phyloP scores from a whole-genome alignment of 2,329 filamentous ascomycete genomes.

The Aspergillus transmontanensis region DNA sequence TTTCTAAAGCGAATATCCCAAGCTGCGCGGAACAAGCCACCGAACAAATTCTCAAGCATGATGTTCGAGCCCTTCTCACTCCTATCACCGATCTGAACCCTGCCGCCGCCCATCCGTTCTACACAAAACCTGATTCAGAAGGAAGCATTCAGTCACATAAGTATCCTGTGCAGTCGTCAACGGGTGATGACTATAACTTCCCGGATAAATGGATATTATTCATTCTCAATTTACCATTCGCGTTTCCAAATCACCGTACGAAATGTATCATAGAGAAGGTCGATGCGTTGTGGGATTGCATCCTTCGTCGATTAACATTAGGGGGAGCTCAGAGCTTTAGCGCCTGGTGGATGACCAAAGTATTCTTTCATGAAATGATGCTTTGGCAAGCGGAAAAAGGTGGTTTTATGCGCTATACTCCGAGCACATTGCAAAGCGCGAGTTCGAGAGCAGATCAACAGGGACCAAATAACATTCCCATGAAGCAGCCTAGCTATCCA shows the following conservation, averaged over 20 bases:
- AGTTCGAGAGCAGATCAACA: slow-evolving; percentile 27
- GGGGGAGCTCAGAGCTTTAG: slow-evolving; percentile 50
- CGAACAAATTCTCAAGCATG: slow-evolving; percentile 47
- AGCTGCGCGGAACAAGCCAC: slow-evolving; percentile 38
- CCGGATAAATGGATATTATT: slow-evolving; percentile 51
- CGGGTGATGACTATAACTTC: slow-evolving; percentile 49
- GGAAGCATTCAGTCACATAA: slow-evolving; percentile 34
- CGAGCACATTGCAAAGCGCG: slow-evolving; percentile 35
- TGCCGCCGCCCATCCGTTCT: slow-evolving; percentile 35
- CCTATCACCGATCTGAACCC: slow-evolving; percentile 39
- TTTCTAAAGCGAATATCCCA: slow-evolving; percentile 44
- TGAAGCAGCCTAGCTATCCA: slow-evolving; percentile 24
- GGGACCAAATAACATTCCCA: slow-evolving; percentile 22
- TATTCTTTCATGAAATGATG: slow-evolving; percentile 94
- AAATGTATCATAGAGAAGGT: slow-evolving; percentile 50
- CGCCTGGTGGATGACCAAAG: slow-evolving; percentile 74
- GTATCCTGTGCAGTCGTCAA: slow-evolving; percentile 39
- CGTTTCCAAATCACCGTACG: slow-evolving; percentile 45
- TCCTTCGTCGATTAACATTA: slow-evolving; percentile 48
- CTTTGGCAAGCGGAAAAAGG: slow-evolving; percentile 87
- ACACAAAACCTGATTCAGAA: slow-evolving; percentile 36
- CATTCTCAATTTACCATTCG: slow-evolving; percentile 42
- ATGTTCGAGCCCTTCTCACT: slow-evolving; percentile 46
- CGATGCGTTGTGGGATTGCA: slow-evolving; percentile 46
- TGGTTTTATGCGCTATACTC: slow-evolving; percentile 71